Evolutionary conservation across 139 green algal genomes (phyloP).

Genomic region (Micractinium conductrix): DNA sequence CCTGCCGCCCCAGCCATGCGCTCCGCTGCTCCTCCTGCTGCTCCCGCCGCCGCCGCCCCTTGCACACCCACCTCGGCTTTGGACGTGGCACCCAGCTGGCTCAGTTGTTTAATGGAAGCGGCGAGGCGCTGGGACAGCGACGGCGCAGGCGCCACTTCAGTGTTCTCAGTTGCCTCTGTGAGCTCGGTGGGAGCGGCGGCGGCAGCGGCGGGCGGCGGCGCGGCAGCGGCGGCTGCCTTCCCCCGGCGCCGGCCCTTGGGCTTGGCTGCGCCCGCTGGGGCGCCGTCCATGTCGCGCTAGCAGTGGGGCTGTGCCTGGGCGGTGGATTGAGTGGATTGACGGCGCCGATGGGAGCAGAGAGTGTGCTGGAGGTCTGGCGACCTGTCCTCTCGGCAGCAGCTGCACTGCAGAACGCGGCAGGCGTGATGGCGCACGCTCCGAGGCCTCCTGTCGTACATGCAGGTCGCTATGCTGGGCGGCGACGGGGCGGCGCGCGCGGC

Average conservation of each 20-base stretch:
- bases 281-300: not conserved
- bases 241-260: too few species aligned
- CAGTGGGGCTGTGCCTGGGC: too few species aligned
- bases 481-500: too few species aligned
- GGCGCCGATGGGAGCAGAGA: too few species aligned
- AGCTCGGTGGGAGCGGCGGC: not conserved
- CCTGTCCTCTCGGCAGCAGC: too few species aligned
- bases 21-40: not conserved
- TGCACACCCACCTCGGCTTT: conserved; percentile 4
- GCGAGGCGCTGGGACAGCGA: conserved; percentile 24
- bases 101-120: conserved; percentile 15
- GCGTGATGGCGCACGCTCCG: too few species aligned
- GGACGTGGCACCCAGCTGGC: conserved; percentile 11
- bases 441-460: too few species aligned
- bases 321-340: too few species aligned
- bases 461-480: too few species aligned
- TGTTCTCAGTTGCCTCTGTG: not conserved
- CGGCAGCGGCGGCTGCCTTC: not conserved
- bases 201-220: not conserved
- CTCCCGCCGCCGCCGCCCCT: not conserved
- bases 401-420: too few species aligned
- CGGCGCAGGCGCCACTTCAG: not conserved
- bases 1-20: not conserved
- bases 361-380: too few species aligned
- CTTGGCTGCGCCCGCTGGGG: too few species aligned